phyloP scores from a whole-genome alignment of 148 eudicot species.

The Cornus florida region DNA sequence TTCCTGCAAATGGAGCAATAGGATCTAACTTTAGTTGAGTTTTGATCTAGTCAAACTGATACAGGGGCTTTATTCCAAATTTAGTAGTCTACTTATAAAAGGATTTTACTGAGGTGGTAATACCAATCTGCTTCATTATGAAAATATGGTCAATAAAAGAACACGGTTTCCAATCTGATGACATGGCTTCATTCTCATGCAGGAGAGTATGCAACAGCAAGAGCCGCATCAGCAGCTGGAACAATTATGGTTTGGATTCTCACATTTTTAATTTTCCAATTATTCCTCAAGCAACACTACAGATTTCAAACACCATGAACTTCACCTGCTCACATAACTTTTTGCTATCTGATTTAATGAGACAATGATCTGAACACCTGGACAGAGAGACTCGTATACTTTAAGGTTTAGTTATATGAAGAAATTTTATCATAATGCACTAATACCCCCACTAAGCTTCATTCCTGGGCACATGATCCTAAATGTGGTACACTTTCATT shows the following conservation, averaged over 20 bases:
- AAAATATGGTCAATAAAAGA: neutral
- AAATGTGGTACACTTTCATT: no score
- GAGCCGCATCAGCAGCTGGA: constrained; percentile 94
- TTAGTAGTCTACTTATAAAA: no score
- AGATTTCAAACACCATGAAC: neutral
- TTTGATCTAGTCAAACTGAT: neutral
- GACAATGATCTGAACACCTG: neutral
- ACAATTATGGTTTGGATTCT: constrained; percentile 79
- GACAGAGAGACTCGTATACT: neutral
- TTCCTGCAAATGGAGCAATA: neutral
- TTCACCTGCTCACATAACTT: neutral
- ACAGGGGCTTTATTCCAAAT: neutral
- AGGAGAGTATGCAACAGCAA: constrained; percentile 98
- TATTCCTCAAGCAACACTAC: neutral
- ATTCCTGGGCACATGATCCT: neutral
- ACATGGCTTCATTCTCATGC: constrained; percentile 26
- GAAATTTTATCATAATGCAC: neutral
- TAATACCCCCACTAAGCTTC: neutral
- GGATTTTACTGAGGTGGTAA: no score
- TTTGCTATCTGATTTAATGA: neutral
- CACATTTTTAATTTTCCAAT: constrained; percentile 1
- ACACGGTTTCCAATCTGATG: neutral
- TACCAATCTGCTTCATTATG: neutral
- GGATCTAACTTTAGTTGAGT: neutral
- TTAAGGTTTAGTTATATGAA: no score